A percentile compares a stretch with the other conserved stretches of the same genome.
Conservation (phyloP, 176 grass and related monocot genomes). For the Juncus inflexus region DNA sequence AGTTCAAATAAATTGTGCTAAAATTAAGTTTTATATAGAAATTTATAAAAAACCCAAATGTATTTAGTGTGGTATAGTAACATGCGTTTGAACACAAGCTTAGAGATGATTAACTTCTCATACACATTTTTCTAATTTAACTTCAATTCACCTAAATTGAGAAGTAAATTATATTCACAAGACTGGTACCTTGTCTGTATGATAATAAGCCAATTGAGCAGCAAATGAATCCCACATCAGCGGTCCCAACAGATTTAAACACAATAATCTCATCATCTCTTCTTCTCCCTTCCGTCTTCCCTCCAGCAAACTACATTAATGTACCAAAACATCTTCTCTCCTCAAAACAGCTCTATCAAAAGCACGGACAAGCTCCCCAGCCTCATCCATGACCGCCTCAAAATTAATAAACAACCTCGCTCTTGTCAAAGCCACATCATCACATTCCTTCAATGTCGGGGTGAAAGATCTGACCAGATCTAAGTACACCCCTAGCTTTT, state of each 20-base stretch:
- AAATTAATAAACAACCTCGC: slow-evolving; percentile 88
- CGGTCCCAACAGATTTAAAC: slow-evolving; percentile 81
- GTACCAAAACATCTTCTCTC: slow-evolving; percentile 60
- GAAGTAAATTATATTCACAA: too few relatives aligned
- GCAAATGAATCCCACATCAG: slow-evolving; percentile 76
- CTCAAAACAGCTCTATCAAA: slow-evolving; percentile 52
- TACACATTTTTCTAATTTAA: too few relatives aligned
- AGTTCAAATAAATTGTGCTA: too few relatives aligned
- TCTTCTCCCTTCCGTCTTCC: slow-evolving; percentile 43
- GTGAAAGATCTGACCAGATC: slow-evolving; percentile 71
- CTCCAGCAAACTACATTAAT: slow-evolving; percentile 51
- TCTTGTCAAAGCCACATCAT: slow-evolving; percentile 66
- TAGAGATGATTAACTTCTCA: too few relatives aligned
- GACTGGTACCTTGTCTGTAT: too few relatives aligned
- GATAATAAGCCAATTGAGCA: slow-evolving; percentile 68
- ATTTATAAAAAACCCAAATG: too few relatives aligned
- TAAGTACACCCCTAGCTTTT: slow-evolving; percentile 62
- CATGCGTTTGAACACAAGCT: too few relatives aligned
- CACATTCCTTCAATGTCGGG: slow-evolving; percentile 82
- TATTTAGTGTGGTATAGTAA: too few relatives aligned
- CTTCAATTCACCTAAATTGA: too few relatives aligned
- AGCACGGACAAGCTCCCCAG: slow-evolving; percentile 77
- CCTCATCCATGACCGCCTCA: slow-evolving; percentile 77
- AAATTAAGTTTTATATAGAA: too few relatives aligned
- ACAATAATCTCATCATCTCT: slow-evolving; percentile 69